phyloP scores from a whole-genome alignment of 176 grass and related monocot species.

The Carex myosuroides region DNA sequence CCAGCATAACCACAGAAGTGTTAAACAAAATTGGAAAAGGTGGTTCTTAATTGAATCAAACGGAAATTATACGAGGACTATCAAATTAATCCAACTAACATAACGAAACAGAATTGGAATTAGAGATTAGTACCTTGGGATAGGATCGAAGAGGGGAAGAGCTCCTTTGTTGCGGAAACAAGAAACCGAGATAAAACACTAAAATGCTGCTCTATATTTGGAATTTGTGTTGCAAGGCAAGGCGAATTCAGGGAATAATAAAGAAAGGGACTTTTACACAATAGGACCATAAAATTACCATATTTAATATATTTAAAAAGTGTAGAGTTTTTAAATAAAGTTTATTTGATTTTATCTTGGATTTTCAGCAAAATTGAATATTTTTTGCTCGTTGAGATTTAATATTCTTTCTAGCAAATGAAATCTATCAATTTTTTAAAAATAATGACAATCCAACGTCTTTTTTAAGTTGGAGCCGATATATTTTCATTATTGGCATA shows the following conservation, averaged over 20 bases:
- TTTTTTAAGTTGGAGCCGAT: not conserved
- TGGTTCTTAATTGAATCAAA: not conserved
- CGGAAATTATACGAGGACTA: not conserved
- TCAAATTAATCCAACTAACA: not conserved
- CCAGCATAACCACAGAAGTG: not conserved
- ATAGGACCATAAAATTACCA: not conserved
- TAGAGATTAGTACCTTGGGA: not conserved
- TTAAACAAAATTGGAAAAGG: not conserved
- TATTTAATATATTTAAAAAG: not conserved
- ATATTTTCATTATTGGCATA: too few species aligned
- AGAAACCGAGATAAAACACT: not conserved
- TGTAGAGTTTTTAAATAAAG: not conserved
- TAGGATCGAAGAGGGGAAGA: constrained; percentile 10
- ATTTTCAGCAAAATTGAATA: not conserved
- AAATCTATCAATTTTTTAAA: not conserved
- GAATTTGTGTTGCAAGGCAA: not conserved
- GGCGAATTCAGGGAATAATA: not conserved
- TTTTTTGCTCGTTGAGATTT: not conserved
- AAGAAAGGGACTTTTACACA: not conserved
- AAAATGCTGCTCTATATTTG: constrained; percentile 11
- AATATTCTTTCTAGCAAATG: not conserved
- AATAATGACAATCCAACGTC: not conserved
- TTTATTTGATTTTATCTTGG: not conserved
- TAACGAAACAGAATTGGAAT: too few species aligned
- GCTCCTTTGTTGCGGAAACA: not conserved